phyloP scores from a whole-genome alignment of 1,284 basidiomycete genomes.

The Polyporus tsugae region DNA sequence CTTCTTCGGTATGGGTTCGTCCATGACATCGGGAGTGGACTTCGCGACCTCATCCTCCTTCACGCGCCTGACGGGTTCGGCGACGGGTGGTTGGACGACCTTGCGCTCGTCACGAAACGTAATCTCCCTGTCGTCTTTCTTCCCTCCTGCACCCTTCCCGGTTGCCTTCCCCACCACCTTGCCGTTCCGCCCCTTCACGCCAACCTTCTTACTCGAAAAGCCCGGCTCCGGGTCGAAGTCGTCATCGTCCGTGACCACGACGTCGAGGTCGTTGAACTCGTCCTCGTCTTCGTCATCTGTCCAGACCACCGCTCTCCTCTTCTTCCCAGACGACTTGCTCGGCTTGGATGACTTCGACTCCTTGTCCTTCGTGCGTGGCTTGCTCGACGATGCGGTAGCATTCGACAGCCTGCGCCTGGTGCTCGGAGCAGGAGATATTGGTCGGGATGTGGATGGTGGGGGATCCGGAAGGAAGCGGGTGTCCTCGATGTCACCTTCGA shows the following conservation, averaged over 20 bases:
- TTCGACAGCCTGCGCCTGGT: conserved; percentile 16
- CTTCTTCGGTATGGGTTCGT: conserved; percentile 54
- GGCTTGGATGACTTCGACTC: conserved; percentile 22
- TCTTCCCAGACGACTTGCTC: conserved; percentile 30
- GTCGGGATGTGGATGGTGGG: conserved; percentile 18
- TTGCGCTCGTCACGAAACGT: conserved; percentile 52
- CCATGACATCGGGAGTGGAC: conserved; percentile 20
- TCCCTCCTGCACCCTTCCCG: conserved; percentile 22
- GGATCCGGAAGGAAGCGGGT: conserved; percentile 33
- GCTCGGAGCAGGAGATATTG: conserved; percentile 24
- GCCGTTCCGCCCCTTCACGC: conserved; percentile 23
- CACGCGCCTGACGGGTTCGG: conserved; percentile 9
- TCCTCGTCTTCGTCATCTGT: conserved; percentile 37
- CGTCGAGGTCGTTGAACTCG: conserved; percentile 27
- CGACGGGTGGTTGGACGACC: conserved; percentile 21
- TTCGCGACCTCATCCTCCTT: conserved; percentile 20
- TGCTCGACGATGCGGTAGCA: conserved; percentile 21
- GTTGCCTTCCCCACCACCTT: conserved; percentile 35
- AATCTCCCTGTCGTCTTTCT: conserved; percentile 44
- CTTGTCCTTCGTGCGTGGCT: conserved; percentile 22
- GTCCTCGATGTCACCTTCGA: conserved; percentile 36
- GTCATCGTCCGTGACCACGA: conserved; percentile 32
- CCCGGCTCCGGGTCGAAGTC: conserved; percentile 36
- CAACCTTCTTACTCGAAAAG: conserved; percentile 24
- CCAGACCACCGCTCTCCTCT: conserved; percentile 33